Conservation (phyloP, 352 stramenopile species). For the Phytophthora pistaciae region DNA sequence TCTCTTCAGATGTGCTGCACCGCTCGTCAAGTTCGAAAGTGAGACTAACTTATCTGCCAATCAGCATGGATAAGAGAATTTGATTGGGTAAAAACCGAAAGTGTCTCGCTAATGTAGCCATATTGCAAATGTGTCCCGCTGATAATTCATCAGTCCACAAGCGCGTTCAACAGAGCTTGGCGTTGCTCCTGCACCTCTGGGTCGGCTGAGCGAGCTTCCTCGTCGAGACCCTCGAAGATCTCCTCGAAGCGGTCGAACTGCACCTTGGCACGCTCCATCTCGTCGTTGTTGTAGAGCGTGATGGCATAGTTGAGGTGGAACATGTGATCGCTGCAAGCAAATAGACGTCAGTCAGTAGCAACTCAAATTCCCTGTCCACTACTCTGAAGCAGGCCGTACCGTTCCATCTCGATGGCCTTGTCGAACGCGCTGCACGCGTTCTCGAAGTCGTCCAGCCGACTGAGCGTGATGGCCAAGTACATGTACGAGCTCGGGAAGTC, state of each 20-base stretch:
- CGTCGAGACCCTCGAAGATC: constrained; percentile 77
- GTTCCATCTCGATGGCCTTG: constrained; percentile 92
- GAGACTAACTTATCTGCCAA: constrained; percentile 19
- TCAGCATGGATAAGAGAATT: constrained; percentile 1
- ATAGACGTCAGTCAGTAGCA: neutral
- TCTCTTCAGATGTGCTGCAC: constrained; percentile 20
- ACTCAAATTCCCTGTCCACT: neutral
- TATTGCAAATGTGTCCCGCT: neutral
- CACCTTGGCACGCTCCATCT: constrained; percentile 86
- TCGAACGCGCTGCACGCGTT: constrained; percentile 94
- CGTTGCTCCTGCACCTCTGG: constrained; percentile 80
- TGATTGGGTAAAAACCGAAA: constrained; percentile 22
- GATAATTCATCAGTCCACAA: constrained; percentile 56
- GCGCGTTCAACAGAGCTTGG: constrained; percentile 69
- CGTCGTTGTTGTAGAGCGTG: constrained; percentile 91
- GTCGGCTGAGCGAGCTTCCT: constrained; percentile 72
- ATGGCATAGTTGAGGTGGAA: constrained; percentile 93
- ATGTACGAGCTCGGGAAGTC: constrained; percentile 93
- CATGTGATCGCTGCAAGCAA: constrained; percentile 74
- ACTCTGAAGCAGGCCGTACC: constrained; percentile 34
- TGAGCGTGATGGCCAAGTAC: constrained; percentile 93
- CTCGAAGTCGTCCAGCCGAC: constrained; percentile 92
- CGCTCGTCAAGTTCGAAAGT: constrained; percentile 3
- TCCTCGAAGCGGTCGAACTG: constrained; percentile 90
- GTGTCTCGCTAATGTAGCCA: constrained; percentile 17